phyloP scores from a whole-genome alignment of 805 yeast genomes.

The Monosporozyma solicola region DNA sequence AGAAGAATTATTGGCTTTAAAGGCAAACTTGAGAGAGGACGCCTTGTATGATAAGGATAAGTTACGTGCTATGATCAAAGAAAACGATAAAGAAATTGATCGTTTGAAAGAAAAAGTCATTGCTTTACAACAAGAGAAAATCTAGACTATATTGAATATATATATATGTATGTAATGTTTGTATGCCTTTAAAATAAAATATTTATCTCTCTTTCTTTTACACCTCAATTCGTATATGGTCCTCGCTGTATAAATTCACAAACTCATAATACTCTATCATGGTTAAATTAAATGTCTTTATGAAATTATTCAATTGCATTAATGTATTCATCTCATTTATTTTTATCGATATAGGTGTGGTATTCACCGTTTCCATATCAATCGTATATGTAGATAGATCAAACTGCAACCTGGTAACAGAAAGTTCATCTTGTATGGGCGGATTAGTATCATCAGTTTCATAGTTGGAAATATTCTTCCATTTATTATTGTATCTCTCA shows the following conservation, averaged over 20 bases:
- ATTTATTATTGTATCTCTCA: background rate
- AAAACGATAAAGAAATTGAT: slow-evolving; percentile 56
- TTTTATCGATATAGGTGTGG: background rate
- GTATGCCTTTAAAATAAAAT: background rate
- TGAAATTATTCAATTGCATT: slow-evolving; percentile 12
- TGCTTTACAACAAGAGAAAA: slow-evolving; percentile 50
- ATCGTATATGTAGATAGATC: slow-evolving; percentile 2
- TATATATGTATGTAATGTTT: background rate
- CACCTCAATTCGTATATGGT: slow-evolving; percentile 17
- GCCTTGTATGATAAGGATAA: slow-evolving; percentile 24
- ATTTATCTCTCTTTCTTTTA: background rate
- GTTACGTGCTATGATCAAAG: slow-evolving; percentile 40
- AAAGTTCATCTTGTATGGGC: background rate
- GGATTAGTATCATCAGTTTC: background rate
- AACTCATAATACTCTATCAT: slow-evolving; percentile 20
- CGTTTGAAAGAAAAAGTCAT: slow-evolving; percentile 66
- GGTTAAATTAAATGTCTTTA: slow-evolving; percentile 21
- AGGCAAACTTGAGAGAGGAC: slow-evolving; percentile 39
- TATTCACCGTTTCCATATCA: background rate
- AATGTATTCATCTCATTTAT: slow-evolving; percentile 6
- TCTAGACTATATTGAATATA: background rate
- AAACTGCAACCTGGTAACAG: background rate
- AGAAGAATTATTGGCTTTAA: slow-evolving; percentile 56
- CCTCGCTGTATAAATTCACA: slow-evolving; percentile 14
- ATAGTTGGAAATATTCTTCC: slow-evolving; percentile 1